These are phyloP conservation scores for Penicillium sp. DNA, from an alignment of 2,329 filamentous ascomycete species.

Conservation along the genomic window DNA sequence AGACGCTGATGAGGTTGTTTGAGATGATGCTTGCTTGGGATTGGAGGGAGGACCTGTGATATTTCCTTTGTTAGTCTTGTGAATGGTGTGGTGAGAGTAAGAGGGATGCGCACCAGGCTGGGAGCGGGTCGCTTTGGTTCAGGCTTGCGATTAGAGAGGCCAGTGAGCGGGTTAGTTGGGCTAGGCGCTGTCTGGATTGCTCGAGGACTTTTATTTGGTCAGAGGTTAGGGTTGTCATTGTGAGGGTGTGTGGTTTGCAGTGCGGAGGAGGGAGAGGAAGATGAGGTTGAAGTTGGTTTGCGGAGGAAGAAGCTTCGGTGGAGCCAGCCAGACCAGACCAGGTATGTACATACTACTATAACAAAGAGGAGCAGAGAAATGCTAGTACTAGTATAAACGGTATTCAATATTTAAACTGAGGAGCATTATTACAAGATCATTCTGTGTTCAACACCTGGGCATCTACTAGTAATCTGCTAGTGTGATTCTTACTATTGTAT, in stretches of 20 bases:
- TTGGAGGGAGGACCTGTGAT: slow-evolving; percentile 69
- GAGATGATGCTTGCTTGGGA: slow-evolving; percentile 73
- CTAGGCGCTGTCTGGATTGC: slow-evolving; percentile 69
- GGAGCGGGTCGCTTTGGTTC: slow-evolving; percentile 66
- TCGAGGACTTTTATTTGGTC: slow-evolving; percentile 67
- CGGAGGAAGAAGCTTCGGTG: not conserved
- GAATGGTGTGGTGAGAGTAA: not conserved
- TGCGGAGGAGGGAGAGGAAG: not conserved
- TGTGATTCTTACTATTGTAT: too few species aligned
- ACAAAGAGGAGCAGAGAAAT: too few species aligned
- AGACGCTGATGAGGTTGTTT: slow-evolving; percentile 69
- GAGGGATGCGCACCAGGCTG: slow-evolving; percentile 61
- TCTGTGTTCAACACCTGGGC: too few species aligned
- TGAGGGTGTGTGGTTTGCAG: not conserved
- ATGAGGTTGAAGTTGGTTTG: not conserved
- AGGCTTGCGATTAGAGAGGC: slow-evolving; percentile 66
- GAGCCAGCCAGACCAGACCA: not conserved
- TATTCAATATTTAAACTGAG: too few species aligned
- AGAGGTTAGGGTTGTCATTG: slow-evolving; percentile 43
- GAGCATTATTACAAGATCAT: too few species aligned
- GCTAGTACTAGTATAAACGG: too few species aligned
- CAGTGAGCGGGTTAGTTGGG: slow-evolving; percentile 71
- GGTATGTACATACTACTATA: too few species aligned
- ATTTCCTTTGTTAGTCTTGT: not conserved
- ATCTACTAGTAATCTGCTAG: too few species aligned